Evolutionary conservation across 2,329 filamentous ascomycete genomes (phyloP).

Genomic region (Paraphaeosphaeria minitans): DNA sequence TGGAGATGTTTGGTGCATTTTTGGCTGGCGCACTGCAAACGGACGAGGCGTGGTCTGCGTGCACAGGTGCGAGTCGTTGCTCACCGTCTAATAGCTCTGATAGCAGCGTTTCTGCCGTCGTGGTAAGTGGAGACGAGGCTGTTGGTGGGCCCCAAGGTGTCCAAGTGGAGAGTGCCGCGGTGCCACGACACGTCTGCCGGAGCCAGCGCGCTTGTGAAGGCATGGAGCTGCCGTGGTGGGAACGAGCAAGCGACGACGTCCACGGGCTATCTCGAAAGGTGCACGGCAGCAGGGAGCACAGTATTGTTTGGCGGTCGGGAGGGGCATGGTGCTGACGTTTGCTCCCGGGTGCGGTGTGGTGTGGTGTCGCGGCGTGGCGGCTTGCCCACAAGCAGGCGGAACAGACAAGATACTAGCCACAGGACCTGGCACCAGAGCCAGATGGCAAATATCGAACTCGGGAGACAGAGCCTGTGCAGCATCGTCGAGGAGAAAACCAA

Average conservation of each 20-base stretch:
- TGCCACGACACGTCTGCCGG: neutral
- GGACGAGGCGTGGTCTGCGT: neutral
- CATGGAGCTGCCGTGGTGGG: neutral
- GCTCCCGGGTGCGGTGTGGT: neutral
- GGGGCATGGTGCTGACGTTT: conserved; percentile 1
- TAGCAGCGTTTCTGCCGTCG: conserved; percentile 11
- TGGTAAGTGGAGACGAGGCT: neutral
- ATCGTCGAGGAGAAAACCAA: conserved; percentile 12
- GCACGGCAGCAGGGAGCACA: conserved; percentile 2
- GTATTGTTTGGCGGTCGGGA: conserved; percentile 23
- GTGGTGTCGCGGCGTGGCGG: conserved; percentile 1
- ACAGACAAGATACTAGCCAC: conserved; percentile 1
- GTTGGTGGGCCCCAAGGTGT: neutral
- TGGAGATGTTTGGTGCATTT: neutral
- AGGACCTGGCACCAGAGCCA: neutral
- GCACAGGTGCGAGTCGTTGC: conserved; percentile 8
- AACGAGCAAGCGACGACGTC: neutral
- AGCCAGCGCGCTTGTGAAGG: neutral
- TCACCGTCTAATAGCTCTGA: conserved; percentile 41
- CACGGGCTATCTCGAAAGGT: neutral
- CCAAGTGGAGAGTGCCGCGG: neutral
- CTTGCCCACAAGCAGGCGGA: neutral
- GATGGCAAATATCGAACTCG: conserved; percentile 22
- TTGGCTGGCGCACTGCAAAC: neutral
- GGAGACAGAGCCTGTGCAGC: conserved; percentile 13